Conservation (phyloP, 1,139 yeast genomes). For the Hyphopichia burtonii region DNA sequence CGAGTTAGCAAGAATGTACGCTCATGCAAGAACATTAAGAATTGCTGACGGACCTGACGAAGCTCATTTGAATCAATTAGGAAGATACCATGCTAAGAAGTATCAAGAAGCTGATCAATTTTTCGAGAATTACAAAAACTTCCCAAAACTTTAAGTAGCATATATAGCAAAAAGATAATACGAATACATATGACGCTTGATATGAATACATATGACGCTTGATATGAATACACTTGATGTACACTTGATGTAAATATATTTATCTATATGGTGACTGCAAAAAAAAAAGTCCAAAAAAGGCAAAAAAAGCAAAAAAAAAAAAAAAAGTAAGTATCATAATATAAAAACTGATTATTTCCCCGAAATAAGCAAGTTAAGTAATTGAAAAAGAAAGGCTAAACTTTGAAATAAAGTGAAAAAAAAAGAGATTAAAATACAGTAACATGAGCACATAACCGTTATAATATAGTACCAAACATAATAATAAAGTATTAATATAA, state of each 20-base stretch:
- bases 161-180: too few species aligned
- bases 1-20: slow-evolving; percentile 58
- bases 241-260: too few species aligned
- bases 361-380: not conserved
- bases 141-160: slow-evolving; percentile 26
- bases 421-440: slow-evolving; percentile 1
- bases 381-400: not conserved
- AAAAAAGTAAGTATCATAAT: not conserved
- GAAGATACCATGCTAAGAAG: slow-evolving; percentile 42
- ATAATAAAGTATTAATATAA: slow-evolving; percentile 33
- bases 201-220: too few species aligned
- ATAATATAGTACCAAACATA: not conserved
- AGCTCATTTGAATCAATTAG: slow-evolving; percentile 65
- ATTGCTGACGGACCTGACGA: slow-evolving; percentile 80
- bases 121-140: slow-evolving; percentile 20
- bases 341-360: not conserved
- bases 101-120: slow-evolving; percentile 32
- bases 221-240: too few species aligned
- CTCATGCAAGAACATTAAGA: slow-evolving; percentile 57
- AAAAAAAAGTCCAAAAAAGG: not conserved
- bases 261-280: too few species aligned
- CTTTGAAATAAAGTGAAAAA: not conserved
- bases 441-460: slow-evolving; percentile 2
- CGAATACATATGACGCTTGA: too few species aligned
- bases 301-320: not conserved